Base-by-base conservation (phyloP, 2,329 filamentous ascomycete species). In the Penicillium sp. region DNA sequence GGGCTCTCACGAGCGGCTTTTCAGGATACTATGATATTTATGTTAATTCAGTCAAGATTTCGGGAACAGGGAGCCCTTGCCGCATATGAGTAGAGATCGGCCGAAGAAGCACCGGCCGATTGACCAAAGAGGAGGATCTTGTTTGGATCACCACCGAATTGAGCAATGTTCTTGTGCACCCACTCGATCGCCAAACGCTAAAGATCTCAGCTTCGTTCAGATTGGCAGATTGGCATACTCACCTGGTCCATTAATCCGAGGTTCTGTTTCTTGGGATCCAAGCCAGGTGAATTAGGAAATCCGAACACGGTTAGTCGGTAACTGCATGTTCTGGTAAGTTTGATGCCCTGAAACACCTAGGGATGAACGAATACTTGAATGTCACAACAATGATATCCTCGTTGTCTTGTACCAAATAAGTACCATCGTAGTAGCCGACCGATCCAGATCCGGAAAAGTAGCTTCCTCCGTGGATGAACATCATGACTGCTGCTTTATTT, bases 51-150 rank as follows among this genome's bases (percentile, higher is more conserved):
- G 9, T 21, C 8, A 24, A 38, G 13, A 10, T 18, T 6, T 14
- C 8, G 10, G 18, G 5, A 5, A 16, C 4, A 9, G 32, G 31
- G 11, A 6, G 18, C 38, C 3, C 53, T 53, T 34, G 53, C 56
- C n/a, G 56, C 56, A 27, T 58, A 56, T n/a, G 54, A 42, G 34
- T 48, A 44, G 3, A 56, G 53, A 34, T 56, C 56, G 8, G n/a
- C 54, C 13, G 49, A 58, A 11, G 42, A 38, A 29, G 56, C 81
- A 34, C 81, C 81, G 22, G 81, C 79, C 24, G 76, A 79, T 60
- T 81, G 72, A 7, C 80, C 81, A 24, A 82, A 72, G 5, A 81
- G 71, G 1, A 78, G 80, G 27, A 82, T 75, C 13, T 72, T 69
- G 10, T 72, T 65, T 9, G 73, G 67, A 62, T 82, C 77, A 16